Base-by-base conservation (phyloP, 805 yeast genomes). In the Candida cerambycidarum region DNA sequence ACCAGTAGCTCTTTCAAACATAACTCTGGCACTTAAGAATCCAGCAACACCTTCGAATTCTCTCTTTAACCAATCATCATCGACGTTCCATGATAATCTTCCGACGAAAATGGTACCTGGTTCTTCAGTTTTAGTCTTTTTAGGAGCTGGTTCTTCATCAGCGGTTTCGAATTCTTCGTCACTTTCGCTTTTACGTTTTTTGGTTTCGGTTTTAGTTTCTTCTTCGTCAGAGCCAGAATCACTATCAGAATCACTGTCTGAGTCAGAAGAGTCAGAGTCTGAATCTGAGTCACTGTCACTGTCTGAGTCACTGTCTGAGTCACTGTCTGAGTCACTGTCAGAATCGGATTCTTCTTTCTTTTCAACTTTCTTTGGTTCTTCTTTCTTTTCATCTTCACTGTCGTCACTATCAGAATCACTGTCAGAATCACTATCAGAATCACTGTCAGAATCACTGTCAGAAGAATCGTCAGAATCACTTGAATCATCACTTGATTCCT, bases 41-140 rank as follows among this genome's bases (percentile, higher is more conserved):
- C 95, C 96, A 40, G 92, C 96, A 48, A 67, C 47, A 49, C 76
- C 79, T 65, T 83, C 89, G 66, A 93, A 93, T 73, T 88, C 97
- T 48, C 83, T 73, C 69, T 76, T 76, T 65, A 93, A 81, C 96
- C 96, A 87, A 47, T 83, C 95, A 63, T 90, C 97, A 61, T 93
- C 99, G 59, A 93, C 79, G 68, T 82, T 85, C 98, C 98, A 93
- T 15, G 98, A 89, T 60, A 93, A 80, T 75, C 98, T 84, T 59
- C 99, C 99, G 52, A 90, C 98, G 59, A 93, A 93, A 53, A 93
- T 67, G 47, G 98, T 92, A 46, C 92, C 86, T 56, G 89, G 84
- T 69, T 84, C 95, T 53, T 68, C 73, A 41, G 62, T 52, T 72
- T 75, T 78, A 52, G 70, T 69, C 65, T 79, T 80, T 75, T 83